Evolutionary conservation across 2,329 filamentous ascomycete genomes (phyloP), one percentile per base, ranked within the genome.

Genomic region (Botryotinia convoluta): DNA sequence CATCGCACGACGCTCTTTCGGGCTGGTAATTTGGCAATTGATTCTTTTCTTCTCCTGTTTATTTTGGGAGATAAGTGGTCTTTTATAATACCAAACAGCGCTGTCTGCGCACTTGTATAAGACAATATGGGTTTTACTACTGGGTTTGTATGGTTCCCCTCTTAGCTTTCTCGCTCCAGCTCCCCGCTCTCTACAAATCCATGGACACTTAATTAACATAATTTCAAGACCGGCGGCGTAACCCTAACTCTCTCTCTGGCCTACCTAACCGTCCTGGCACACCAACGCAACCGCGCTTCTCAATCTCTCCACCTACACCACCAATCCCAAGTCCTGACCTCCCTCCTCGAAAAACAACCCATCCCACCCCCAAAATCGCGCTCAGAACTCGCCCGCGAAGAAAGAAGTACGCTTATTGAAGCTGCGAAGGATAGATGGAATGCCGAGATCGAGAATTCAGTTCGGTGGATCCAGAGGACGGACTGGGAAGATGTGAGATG

Each of bases 401-500:
- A 88, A 77, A 84, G 87, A 75, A 85, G 86, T 42, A 85, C 86
- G 65, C 83, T 92, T 68, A 80, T 90, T 71, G 92, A 94, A 80
- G 84, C 88, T 51, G 86, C 91, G 78, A 95, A 95, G 84, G 91
- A 93, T 79, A 85, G 88, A 74, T 95, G 93, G 93, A 95, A 96
- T 81, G 82, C 87, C 69, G 92, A 95, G 82, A 82, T 95, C 51
- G 87, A 91, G 81, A 85, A 86, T 74, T 86, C 91, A 69, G 91
- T 92, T 72, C 86, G 85, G 74, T 91, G 89, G 86, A 87, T 89
- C 73, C 89, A 94, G 82, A 86, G 83, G 48, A 89, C 87, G 74
- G 88, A 92, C 81, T 93, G 91, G 91, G 83, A 85, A 67, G 86
- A 86, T 70, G 86, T 90, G 71, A 86, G 90, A 71, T 88, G 91